phyloP scores from a whole-genome alignment of 1,284 basidiomycete genomes.

The Hypsizygus ulmarius region DNA sequence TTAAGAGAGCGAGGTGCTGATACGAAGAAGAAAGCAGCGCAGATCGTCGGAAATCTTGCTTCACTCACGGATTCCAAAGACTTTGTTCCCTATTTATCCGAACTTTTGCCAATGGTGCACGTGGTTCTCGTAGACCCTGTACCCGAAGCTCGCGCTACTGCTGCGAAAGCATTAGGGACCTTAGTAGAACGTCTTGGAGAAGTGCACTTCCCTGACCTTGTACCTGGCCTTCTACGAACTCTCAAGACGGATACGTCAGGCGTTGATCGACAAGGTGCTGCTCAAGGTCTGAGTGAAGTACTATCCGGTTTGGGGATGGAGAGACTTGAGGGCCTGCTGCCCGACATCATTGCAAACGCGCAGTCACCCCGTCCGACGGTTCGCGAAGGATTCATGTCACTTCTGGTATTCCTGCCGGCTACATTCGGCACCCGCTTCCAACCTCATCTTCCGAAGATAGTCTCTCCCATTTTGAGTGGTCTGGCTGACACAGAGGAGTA shows the following conservation, averaged over 20 bases:
- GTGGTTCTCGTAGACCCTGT: conserved; percentile 93
- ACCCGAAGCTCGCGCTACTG: conserved; percentile 95
- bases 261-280: conserved; percentile 96
- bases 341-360: conserved; percentile 92
- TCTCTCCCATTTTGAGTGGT: conserved; percentile 90
- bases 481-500: conserved; percentile 94
- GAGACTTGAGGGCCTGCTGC: conserved; percentile 90
- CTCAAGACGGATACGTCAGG: conserved; percentile 94
- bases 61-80: conserved; percentile 95
- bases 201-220: conserved; percentile 92
- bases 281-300: conserved; percentile 96
- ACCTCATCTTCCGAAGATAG: conserved; percentile 93
- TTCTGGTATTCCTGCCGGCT: conserved; percentile 94
- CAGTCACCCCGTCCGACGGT: conserved; percentile 89
- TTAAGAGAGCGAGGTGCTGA: conserved; percentile 90
- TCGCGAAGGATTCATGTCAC: conserved; percentile 97
- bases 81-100: conserved; percentile 92
- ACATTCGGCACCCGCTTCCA: conserved; percentile 97
- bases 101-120: conserved; percentile 90
- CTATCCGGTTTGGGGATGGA: conserved; percentile 97
- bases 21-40: conserved; percentile 93
- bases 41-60: conserved; percentile 96
- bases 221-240: conserved; percentile 86
- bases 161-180: conserved; percentile 96
- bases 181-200: conserved; percentile 97